Base-by-base conservation (phyloP, 225 moss, liverwort and hornwort genomes). In the Marchantia paleacea region DNA sequence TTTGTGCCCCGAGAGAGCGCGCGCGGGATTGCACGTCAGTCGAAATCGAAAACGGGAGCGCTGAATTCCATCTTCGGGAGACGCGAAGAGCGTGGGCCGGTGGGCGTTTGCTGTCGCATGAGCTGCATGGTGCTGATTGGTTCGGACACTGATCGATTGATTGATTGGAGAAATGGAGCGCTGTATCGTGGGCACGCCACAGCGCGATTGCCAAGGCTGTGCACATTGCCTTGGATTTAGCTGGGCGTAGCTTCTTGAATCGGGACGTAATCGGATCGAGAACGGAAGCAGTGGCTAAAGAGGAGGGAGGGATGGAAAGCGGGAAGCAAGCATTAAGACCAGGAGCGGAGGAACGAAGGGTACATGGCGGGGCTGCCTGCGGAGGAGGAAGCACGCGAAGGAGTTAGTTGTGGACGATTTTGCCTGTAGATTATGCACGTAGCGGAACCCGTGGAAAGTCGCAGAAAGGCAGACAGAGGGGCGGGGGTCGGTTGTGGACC, bases 81-180 rank as follows among this genome's bases (percentile, higher is more conserved):
- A 4, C 11, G 66, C 12, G 20, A n/a, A 4, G 24, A 20, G 20
- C 19, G 73, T 20, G 12, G 24, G 25, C 25, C n/a, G n/a, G 25
- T 73, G 51, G 73, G 73, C 10, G 39, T 39, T 5, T n/a, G 8
- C n/a, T n/a, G 20, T 13, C 22, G 20, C 39, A 22, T 10, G 51
- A 20, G 50, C 47, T 31, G 2, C 39, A 18, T 73, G 25, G 52
- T 3, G 3, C 9, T 51, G 52, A 12, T 22, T 11, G 52, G 28
- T 53, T 54, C 26, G 55, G 50, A 0, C 1, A 3, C n/a, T 51
- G 72, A n/a, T 39, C 39, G 39, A 39, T 39, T 51, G 70, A 22
- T 72, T 52, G 50, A 50, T 72, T 71, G n/a, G 71, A 71, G 69
- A 49, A 72, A 72, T 72, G 72, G 72, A 51, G 7, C 18, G 19